A percentile compares a stretch with the other conserved stretches of the same genome.
phyloP scores from a whole-genome alignment of 345 rosid species.

The Salix udensis region DNA sequence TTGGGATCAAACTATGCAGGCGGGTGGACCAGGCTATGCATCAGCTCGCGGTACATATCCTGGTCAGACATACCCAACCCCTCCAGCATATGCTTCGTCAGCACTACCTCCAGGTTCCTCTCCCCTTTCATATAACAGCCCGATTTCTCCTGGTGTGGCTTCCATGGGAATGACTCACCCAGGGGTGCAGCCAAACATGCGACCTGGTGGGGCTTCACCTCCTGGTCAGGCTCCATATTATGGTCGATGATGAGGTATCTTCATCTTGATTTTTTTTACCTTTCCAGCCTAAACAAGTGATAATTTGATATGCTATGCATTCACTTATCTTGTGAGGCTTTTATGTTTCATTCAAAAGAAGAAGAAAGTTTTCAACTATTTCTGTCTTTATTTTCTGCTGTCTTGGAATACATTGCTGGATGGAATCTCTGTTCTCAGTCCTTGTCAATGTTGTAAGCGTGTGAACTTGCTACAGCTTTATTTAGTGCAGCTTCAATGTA shows the following conservation, averaged over 20 bases:
- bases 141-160: constrained; percentile 16
- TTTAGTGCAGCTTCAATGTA: too few relatives aligned
- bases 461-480: too few relatives aligned
- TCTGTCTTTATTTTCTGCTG: not conserved
- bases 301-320: not conserved
- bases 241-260: constrained; percentile 28
- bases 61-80: constrained; percentile 31
- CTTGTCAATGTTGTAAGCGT: not conserved
- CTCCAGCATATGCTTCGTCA: constrained; percentile 29
- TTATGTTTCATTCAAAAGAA: not conserved
- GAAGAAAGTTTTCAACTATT: not conserved
- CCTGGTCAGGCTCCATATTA: constrained; percentile 43
- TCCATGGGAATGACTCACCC: constrained; percentile 30
- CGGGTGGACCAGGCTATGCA: constrained; percentile 23
- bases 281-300: not conserved
- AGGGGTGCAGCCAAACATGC: constrained; percentile 30
- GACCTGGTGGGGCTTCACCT: constrained; percentile 30
- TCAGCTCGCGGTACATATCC: constrained; percentile 33
- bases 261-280: not conserved
- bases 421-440: not conserved
- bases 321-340: constrained; percentile 1
- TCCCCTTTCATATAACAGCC: constrained; percentile 27
- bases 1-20: constrained; percentile 45
- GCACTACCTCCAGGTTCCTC: constrained; percentile 37
- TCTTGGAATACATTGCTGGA: not conserved